Evolutionary conservation across 78 protist genomes (phyloP).

Genomic region (Mastigamoeba balamuthi): DNA sequence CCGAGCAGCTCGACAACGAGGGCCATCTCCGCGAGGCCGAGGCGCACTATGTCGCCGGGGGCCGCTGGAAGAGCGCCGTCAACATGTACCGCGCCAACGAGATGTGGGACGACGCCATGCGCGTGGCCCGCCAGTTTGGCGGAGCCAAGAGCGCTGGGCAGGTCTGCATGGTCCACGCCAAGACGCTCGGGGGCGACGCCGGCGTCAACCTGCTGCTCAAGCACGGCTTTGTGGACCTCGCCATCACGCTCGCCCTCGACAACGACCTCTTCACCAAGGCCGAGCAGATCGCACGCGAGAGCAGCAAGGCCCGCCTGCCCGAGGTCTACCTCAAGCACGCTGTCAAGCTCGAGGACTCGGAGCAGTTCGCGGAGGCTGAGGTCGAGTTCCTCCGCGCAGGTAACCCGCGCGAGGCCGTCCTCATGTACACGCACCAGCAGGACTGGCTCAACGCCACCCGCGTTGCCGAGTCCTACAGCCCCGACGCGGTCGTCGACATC

Average conservation of each 20-base stretch:
- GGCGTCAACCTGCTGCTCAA: constrained; percentile 60
- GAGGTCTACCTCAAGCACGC: constrained; percentile 68
- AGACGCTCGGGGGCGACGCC: constrained; percentile 55
- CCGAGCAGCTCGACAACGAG: constrained; percentile 64
- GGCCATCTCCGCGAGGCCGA: constrained; percentile 51
- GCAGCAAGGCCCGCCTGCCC: not conserved
- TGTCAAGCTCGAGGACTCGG: constrained; percentile 62
- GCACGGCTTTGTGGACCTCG: constrained; percentile 59
- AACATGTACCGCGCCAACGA: constrained; percentile 66
- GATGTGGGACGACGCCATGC: constrained; percentile 76
- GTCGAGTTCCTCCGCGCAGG: constrained; percentile 41
- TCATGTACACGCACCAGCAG: constrained; percentile 65
- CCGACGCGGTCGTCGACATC: constrained; percentile 9
- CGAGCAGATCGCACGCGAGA: not conserved
- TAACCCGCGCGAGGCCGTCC: constrained; percentile 74
- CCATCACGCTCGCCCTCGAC: constrained; percentile 60
- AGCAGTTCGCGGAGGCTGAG: constrained; percentile 54
- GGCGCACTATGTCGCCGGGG: constrained; percentile 42
- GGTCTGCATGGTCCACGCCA: constrained; percentile 45
- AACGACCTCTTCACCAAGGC: constrained; percentile 8
- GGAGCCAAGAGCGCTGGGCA: constrained; percentile 41
- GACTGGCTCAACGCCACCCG: constrained; percentile 68
- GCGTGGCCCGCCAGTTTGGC: constrained; percentile 58
- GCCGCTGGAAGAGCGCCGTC: constrained; percentile 65
- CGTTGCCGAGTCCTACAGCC: constrained; percentile 63